phyloP scores from a whole-genome alignment of 164 flowering plant genomes.

The Nelumbo lutea region DNA sequence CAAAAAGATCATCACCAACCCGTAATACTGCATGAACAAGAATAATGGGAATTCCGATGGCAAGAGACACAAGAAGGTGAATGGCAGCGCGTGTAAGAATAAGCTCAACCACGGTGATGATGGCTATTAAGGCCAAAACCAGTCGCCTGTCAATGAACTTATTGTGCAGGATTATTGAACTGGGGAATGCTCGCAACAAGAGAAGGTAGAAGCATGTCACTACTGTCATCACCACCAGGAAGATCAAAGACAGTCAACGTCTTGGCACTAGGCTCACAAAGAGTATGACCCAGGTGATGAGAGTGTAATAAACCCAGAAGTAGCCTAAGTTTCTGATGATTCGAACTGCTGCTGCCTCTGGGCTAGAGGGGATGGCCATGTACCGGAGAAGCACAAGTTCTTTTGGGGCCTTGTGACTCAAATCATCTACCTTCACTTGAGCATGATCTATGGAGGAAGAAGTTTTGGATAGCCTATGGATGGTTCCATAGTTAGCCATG shows the following conservation, averaged over 20 bases:
- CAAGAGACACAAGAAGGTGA: constrained; percentile 23
- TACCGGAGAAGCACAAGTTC: constrained; percentile 5
- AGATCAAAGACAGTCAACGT: constrained; percentile 22
- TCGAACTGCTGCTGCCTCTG: constrained; percentile 11
- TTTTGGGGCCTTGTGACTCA: neutral
- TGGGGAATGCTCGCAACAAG: constrained; percentile 16
- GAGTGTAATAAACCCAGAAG: constrained; percentile 10
- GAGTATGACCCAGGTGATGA: constrained; percentile 17
- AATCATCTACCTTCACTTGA: neutral
- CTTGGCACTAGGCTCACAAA: constrained; percentile 16
- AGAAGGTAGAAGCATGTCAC: constrained; percentile 11
- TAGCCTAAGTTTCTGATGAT: constrained; percentile 8
- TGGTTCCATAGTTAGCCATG: constrained; percentile 12
- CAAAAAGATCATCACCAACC: constrained; percentile 6
- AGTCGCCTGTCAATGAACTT: constrained; percentile 15
- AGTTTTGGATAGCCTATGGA: neutral
- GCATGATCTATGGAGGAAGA: neutral
- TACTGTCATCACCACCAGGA: constrained; percentile 11
- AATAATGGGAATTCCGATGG: constrained; percentile 16
- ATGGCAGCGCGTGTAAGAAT: constrained; percentile 18
- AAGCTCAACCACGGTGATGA: constrained; percentile 14
- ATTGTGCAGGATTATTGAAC: constrained; percentile 13
- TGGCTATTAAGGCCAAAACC: neutral
- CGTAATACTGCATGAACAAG: constrained; percentile 29
- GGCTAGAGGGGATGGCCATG: constrained; percentile 11